These are phyloP conservation scores for Hyparrhenia diplandra DNA, from an alignment of 176 grass and related monocot genomes.

Conservation along the genomic window DNA sequence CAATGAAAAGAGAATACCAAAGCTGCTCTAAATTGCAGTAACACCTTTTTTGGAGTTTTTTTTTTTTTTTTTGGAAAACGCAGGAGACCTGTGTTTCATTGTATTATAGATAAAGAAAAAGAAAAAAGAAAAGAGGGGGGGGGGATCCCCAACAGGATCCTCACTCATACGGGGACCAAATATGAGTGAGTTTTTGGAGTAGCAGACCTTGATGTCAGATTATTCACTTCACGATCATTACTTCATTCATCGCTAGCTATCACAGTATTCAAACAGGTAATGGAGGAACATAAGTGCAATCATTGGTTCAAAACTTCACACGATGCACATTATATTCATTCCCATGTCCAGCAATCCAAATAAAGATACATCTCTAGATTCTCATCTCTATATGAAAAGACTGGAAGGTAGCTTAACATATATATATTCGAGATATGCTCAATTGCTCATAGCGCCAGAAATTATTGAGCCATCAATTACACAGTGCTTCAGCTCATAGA, in stretches of 20 bases:
- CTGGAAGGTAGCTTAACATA: background rate
- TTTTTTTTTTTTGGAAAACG: no score
- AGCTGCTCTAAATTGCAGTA: background rate
- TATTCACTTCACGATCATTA: conserved; percentile 7
- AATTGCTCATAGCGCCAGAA: background rate
- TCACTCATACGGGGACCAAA: no score
- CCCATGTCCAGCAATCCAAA: background rate
- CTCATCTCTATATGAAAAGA: background rate
- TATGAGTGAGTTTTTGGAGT: no score
- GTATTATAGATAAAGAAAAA: no score
- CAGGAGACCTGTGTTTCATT: no score
- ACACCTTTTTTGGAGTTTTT: background rate
- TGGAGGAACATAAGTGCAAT: background rate
- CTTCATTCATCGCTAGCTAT: background rate
- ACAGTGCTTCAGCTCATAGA: no score
- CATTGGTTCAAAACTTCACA: background rate
- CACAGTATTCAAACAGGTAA: background rate
- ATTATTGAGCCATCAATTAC: background rate
- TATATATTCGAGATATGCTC: background rate
- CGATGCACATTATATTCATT: background rate
- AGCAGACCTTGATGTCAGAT: background rate
- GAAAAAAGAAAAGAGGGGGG: no score
- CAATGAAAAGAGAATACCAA: background rate
- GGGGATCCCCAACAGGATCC: no score
- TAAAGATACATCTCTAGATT: background rate